These are phyloP conservation scores for Lathyrus sativus DNA, from an alignment of 306 rosid genomes.

Conservation along the genomic window DNA sequence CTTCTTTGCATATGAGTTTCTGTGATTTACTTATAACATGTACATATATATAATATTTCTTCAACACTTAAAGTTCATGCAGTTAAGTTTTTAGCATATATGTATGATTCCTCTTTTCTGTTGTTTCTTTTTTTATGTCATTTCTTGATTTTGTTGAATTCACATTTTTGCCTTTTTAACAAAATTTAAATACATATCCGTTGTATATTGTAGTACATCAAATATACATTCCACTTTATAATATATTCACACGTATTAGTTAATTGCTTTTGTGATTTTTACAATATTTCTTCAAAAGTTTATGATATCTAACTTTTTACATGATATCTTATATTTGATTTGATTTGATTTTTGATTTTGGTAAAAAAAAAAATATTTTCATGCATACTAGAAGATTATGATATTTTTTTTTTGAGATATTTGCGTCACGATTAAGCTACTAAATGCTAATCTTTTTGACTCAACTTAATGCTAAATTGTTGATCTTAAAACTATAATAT, in stretches of 20 bases:
- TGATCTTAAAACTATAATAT: background rate
- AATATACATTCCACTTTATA: background rate
- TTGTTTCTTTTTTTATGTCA: background rate
- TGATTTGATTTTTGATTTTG: background rate
- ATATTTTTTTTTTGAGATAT: background rate
- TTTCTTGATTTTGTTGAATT: background rate
- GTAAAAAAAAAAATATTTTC: background rate
- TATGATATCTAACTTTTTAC: background rate
- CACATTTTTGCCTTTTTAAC: background rate
- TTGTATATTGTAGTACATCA: background rate
- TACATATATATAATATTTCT: background rate
- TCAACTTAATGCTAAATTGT: background rate
- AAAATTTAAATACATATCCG: background rate
- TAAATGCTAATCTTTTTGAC: background rate
- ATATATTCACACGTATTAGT: background rate
- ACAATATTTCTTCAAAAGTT: background rate
- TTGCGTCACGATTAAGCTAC: background rate
- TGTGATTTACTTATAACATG: background rate
- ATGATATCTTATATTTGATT: too few species aligned
- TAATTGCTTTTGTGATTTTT: background rate
- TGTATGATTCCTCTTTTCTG: background rate
- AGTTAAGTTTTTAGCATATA: background rate
- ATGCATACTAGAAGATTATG: background rate
- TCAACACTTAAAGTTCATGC: background rate
- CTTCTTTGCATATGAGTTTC: background rate